Evolutionary conservation across 768 basidiomycete species (phyloP).

Genomic region (Roridomyces roridus): DNA sequence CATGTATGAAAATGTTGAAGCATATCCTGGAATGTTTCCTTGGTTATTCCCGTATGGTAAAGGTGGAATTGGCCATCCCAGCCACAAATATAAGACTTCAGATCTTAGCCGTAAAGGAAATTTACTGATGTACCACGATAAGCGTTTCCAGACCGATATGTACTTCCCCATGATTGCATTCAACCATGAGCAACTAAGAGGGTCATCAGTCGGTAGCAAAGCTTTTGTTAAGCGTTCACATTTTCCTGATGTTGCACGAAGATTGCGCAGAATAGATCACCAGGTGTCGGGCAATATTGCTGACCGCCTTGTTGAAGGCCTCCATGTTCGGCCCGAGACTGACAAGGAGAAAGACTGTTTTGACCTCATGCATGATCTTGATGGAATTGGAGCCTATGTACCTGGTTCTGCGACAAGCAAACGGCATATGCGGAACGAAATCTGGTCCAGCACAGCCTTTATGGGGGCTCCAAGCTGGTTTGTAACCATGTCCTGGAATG

Average conservation of each 20-base stretch:
- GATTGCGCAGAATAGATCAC: constrained; percentile 30
- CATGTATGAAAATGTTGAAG: constrained; percentile 36
- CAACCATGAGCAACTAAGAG: constrained; percentile 45
- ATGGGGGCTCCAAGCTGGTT: constrained; percentile 8
- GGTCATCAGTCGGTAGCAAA: constrained; percentile 32
- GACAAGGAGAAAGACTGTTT: constrained; percentile 42
- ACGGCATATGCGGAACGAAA: constrained; percentile 11
- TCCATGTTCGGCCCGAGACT: constrained; percentile 30
- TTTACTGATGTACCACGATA: constrained; percentile 38
- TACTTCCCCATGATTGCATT: constrained; percentile 42
- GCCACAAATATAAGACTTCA: constrained; percentile 28
- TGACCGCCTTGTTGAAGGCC: constrained; percentile 29
- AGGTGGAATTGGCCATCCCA: constrained; percentile 27
- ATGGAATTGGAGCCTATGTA: constrained; percentile 38
- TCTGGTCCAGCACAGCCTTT: background rate
- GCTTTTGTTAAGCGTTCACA: constrained; percentile 29
- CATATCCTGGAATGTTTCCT: constrained; percentile 48
- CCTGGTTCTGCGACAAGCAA: constrained; percentile 28
- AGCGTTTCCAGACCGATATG: constrained; percentile 31
- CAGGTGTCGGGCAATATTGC: constrained; percentile 24
- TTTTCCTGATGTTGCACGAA: constrained; percentile 31
- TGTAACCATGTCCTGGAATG: background rate
- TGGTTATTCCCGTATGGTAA: constrained; percentile 49
- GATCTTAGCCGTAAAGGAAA: constrained; percentile 27
- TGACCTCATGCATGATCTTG: constrained; percentile 37